Conservation (phyloP, 306 rosid genomes). For the Lablab purpureus region DNA sequence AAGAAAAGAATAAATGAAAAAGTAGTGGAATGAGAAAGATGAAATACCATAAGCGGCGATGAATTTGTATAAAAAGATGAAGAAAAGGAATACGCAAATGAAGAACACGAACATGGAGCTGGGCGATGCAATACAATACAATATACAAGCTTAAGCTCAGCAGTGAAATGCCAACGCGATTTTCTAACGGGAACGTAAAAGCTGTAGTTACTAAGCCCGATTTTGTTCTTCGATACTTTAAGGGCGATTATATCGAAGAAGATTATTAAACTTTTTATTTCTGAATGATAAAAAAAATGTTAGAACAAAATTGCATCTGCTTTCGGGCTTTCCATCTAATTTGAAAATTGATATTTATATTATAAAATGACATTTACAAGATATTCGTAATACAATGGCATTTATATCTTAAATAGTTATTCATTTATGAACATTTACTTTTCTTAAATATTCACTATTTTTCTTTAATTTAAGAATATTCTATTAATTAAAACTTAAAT, state of each 20-base stretch:
- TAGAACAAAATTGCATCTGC: too few relatives aligned
- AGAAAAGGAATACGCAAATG: conserved; percentile 43
- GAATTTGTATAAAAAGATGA: conserved; percentile 58
- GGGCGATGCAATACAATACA: not conserved
- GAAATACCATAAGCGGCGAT: conserved; percentile 69
- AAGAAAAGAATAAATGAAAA: not conserved
- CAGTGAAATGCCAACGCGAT: not conserved
- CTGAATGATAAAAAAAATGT: too few relatives aligned
- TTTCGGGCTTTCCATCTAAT: too few relatives aligned
- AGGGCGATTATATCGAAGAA: not conserved
- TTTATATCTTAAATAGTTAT: too few relatives aligned
- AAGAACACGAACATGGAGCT: conserved; percentile 35
- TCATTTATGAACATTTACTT: too few relatives aligned
- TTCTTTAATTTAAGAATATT: too few relatives aligned
- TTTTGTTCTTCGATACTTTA: not conserved
- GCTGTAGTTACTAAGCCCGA: not conserved
- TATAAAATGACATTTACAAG: too few relatives aligned
- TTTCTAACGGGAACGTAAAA: not conserved
- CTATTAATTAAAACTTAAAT: too few relatives aligned
- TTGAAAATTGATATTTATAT: too few relatives aligned
- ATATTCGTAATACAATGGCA: too few relatives aligned
- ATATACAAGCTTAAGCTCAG: not conserved
- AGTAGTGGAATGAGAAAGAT: not conserved
- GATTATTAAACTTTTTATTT: not conserved
- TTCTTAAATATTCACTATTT: too few relatives aligned